phyloP scores from a whole-genome alignment of 2,329 filamentous ascomycete genomes.

The Cadophora malorum region DNA sequence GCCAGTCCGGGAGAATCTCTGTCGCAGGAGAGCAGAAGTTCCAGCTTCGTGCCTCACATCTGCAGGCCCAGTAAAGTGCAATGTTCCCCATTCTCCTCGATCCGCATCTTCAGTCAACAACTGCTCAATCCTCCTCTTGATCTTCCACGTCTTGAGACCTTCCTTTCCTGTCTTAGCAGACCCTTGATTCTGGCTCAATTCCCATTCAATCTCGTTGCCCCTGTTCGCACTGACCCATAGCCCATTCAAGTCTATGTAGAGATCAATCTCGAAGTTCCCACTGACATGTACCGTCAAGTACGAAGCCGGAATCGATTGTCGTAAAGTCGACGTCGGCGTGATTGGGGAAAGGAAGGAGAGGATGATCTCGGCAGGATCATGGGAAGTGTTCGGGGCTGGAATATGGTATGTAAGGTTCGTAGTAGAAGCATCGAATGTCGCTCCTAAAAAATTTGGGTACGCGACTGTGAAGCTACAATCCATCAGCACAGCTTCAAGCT shows the following conservation, averaged over 20 bases:
- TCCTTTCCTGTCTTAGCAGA: constrained; percentile 47
- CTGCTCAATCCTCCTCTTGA: constrained; percentile 65
- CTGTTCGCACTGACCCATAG: constrained; percentile 84
- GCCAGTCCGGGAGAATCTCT: constrained; percentile 72
- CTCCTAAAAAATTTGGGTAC: constrained; percentile 64
- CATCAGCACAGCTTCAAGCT: constrained; percentile 17
- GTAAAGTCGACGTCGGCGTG: constrained; percentile 43
- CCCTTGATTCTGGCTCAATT: constrained; percentile 55
- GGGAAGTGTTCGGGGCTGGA: constrained; percentile 49
- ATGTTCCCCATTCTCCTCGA: constrained; percentile 81
- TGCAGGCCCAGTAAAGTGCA: constrained; percentile 76
- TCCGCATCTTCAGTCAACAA: constrained; percentile 78
- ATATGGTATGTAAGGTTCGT: constrained; percentile 72
- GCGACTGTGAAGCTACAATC: constrained; percentile 59
- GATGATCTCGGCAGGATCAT: constrained; percentile 57
- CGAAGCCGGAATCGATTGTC: constrained; percentile 65
- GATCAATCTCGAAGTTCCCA: constrained; percentile 67
- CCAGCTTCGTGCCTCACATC: constrained; percentile 74
- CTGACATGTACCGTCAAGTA: constrained; percentile 76
- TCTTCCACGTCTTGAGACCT: constrained; percentile 69
- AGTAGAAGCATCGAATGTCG: constrained; percentile 72
- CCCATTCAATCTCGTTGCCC: constrained; percentile 74
- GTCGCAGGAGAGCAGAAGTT: constrained; percentile 68
- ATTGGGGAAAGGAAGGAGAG: constrained; percentile 59
- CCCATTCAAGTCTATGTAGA: constrained; percentile 74